These are phyloP conservation scores for Amylostereum chailletii DNA, from an alignment of 1,284 basidiomycete species.

Conservation along the genomic window DNA sequence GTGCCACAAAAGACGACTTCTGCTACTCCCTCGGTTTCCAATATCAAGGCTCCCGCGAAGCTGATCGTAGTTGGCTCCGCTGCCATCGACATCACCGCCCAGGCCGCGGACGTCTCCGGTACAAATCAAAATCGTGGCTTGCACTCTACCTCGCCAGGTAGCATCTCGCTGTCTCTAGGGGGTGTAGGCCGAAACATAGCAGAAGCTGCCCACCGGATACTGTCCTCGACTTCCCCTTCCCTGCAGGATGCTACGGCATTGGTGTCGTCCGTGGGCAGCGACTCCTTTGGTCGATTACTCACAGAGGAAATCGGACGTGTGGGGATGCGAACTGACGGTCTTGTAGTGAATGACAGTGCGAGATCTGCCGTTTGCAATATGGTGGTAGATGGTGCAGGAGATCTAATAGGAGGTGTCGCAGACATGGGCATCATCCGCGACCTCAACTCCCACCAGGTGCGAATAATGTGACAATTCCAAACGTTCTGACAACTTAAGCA, in stretches of 20 bases:
- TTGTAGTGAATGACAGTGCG: constrained; percentile 34
- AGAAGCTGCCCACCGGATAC: constrained; percentile 71
- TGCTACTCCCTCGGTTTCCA: not conserved
- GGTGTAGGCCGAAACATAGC: constrained; percentile 95
- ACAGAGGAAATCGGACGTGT: constrained; percentile 42
- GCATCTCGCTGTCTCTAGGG: constrained; percentile 67
- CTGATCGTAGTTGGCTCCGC: constrained; percentile 76
- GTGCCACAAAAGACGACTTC: not conserved
- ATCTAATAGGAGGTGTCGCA: constrained; percentile 78
- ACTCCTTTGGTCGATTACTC: constrained; percentile 64
- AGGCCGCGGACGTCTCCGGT: constrained; percentile 19
- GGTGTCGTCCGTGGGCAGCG: constrained; percentile 57
- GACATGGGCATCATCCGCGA: constrained; percentile 77
- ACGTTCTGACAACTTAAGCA: not conserved
- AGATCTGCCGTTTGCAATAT: constrained; percentile 81
- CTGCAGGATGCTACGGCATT: constrained; percentile 34
- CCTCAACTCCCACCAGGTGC: constrained; percentile 40
- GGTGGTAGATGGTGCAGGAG: constrained; percentile 66
- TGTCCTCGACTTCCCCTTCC: constrained; percentile 28
- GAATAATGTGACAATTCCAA: constrained; percentile 10
- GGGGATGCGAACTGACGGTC: constrained; percentile 80
- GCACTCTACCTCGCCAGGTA: constrained; percentile 78
- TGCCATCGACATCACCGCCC: constrained; percentile 81
- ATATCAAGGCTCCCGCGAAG: constrained; percentile 17
- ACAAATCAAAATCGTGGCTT: constrained; percentile 24